Percentiles rank a stretch among this genome's conserved stretches.
phyloP scores from a whole-genome alignment of 2,329 filamentous ascomycete species.

The Alternaria infectoria region DNA sequence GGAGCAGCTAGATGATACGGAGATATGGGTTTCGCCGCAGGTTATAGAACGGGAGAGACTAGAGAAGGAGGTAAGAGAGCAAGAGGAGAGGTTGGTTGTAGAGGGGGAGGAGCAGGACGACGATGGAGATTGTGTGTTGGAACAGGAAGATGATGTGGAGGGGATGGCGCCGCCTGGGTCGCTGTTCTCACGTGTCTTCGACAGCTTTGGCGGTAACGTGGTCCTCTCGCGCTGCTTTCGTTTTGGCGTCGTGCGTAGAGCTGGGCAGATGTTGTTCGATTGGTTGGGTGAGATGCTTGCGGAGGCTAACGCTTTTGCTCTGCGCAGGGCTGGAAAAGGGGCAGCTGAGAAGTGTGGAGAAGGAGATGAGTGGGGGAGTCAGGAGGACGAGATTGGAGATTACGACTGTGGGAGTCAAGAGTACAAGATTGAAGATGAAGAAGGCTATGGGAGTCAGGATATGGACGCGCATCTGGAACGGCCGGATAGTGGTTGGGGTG shows the following conservation, averaged over 20 bases:
- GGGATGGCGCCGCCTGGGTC: accelerated
- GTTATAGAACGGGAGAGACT: accelerated
- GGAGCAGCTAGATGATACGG: not conserved
- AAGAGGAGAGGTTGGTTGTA: too few species aligned
- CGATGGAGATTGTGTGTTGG: not conserved
- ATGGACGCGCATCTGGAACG: too few species aligned
- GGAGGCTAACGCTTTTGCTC: not conserved
- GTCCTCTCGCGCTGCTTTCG: not conserved
- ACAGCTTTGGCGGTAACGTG: not conserved
- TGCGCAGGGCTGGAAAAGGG: accelerated
- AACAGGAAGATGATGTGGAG: not conserved
- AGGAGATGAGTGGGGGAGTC: not conserved
- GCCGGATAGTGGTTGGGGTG: too few species aligned
- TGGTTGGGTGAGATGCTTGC: accelerated
- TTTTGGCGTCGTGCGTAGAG: not conserved
- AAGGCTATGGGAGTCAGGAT: too few species aligned
- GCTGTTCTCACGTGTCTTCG: not conserved
- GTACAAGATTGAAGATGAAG: too few species aligned
- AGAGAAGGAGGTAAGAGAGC: too few species aligned
- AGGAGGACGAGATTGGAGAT: too few species aligned
- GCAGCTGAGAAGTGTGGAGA: not conserved
- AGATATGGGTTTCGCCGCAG: not conserved
- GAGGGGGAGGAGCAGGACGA: too few species aligned
- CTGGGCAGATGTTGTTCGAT: accelerated
- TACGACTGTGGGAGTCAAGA: too few species aligned